Evolutionary conservation across 495 filamentous ascomycete genomes (phyloP).

Genomic region (Antarctomyces pellizariae): DNA sequence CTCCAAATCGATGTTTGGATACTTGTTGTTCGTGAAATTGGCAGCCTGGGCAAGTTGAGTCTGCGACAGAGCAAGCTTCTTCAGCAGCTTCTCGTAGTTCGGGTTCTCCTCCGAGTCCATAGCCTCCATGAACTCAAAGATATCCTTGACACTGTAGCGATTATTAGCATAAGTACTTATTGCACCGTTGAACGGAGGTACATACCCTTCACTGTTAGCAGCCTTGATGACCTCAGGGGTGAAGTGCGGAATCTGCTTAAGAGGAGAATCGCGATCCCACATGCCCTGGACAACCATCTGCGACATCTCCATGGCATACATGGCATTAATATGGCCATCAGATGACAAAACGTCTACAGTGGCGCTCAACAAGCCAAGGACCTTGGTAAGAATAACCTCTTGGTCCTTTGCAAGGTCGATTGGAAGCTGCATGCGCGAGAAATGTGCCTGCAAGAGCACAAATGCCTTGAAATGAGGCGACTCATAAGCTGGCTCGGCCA

Average conservation of each 20-base stretch:
- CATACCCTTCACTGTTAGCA: slow-evolving; percentile 56
- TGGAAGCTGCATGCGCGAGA: slow-evolving; percentile 88
- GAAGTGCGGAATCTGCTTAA: slow-evolving; percentile 97
- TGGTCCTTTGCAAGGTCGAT: slow-evolving; percentile 96
- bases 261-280: slow-evolving; percentile 93
- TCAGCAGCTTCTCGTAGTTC: slow-evolving; percentile 49
- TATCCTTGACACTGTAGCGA: slow-evolving; percentile 47
- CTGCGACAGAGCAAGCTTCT: slow-evolving; percentile 54
- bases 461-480: slow-evolving; percentile 98
- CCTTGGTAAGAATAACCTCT: slow-evolving; percentile 62
- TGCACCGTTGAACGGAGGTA: slow-evolving; percentile 8
- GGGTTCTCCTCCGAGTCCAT: slow-evolving; percentile 88
- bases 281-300: slow-evolving; percentile 98
- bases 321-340: slow-evolving; percentile 87
- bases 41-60: slow-evolving; percentile 73
- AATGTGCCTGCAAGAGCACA: slow-evolving; percentile 87
- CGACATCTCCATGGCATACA: slow-evolving; percentile 97
- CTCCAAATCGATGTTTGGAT: slow-evolving; percentile 78
- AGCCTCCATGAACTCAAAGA: slow-evolving; percentile 95
- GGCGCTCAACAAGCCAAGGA: slow-evolving; percentile 73
- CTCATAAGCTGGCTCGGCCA: slow-evolving; percentile 62
- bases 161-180: slow-evolving; percentile 15
- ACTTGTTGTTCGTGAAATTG: slow-evolving; percentile 87
- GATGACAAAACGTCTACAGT: slow-evolving; percentile 89
- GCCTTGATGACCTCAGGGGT: slow-evolving; percentile 59